A percentile compares a stretch with the other conserved stretches of the same genome.
Conservation (phyloP, 371 early-diverging fungal species). For the Mortierella sp. region DNA sequence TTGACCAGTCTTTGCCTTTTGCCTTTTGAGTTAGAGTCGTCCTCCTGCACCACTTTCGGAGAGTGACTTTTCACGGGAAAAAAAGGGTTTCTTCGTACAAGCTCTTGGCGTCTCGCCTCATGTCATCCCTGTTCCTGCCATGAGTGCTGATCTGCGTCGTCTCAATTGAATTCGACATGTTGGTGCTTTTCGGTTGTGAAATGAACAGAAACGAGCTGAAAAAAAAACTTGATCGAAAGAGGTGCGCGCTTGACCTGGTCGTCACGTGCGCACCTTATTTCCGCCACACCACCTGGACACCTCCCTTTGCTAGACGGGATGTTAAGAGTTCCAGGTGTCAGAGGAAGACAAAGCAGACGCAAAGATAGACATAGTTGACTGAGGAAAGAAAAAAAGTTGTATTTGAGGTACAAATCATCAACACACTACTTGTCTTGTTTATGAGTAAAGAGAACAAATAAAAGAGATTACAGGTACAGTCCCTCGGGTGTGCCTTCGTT, state of each 20-base stretch:
- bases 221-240: slow-evolving; percentile 64
- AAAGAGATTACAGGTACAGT: slow-evolving; percentile 78
- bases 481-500: slow-evolving; percentile 99
- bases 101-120: slow-evolving; percentile 55
- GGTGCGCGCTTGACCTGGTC: too few relatives aligned
- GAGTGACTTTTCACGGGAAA: too few relatives aligned
- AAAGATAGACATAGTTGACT: background rate
- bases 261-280: slow-evolving; percentile 8
- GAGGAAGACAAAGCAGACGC: too few relatives aligned
- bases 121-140: slow-evolving; percentile 52
- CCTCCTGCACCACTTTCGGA: too few relatives aligned
- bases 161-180: slow-evolving; percentile 14
- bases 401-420: background rate
- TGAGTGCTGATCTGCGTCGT: slow-evolving; percentile 35
- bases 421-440: background rate
- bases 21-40: background rate
- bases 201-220: slow-evolving; percentile 57
- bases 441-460: background rate
- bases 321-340: too few relatives aligned
- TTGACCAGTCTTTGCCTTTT: background rate
- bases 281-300: background rate
- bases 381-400: slow-evolving; percentile 4
- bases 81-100: slow-evolving; percentile 22
- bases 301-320: too few relatives aligned
- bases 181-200: background rate